Conservation (phyloP, 176 grass and related monocot genomes). For the Phyllostachys edulis region DNA sequence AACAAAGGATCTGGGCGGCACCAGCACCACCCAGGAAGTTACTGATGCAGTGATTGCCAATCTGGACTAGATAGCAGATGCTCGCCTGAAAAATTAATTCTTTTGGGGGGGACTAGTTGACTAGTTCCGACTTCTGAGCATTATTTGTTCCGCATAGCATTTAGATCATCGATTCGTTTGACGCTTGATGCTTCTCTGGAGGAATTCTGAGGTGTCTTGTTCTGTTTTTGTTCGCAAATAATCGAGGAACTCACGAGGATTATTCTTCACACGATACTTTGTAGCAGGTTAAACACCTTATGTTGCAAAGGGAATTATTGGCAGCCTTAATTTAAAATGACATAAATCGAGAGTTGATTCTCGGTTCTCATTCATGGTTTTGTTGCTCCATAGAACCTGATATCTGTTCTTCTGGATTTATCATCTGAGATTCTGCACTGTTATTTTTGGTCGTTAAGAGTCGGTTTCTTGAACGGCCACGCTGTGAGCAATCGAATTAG, state of each 20-base stretch:
- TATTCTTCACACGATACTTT: constrained; percentile 8
- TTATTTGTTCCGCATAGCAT: constrained; percentile 36
- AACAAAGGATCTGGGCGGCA: constrained; percentile 86
- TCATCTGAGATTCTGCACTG: neutral
- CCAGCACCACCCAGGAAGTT: constrained; percentile 83
- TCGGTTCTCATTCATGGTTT: neutral
- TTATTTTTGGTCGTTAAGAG: neutral
- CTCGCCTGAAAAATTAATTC: constrained; percentile 30
- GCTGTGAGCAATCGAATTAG: too few relatives aligned
- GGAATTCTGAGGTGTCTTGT: neutral
- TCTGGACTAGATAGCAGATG: constrained; percentile 50
- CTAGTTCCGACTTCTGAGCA: constrained; percentile 26
- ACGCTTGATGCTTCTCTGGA: neutral
- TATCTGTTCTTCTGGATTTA: neutral
- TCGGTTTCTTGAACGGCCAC: neutral
- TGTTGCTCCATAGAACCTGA: neutral
- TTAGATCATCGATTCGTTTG: constrained; percentile 39
- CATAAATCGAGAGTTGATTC: neutral
- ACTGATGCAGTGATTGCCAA: constrained; percentile 76
- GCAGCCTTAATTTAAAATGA: constrained; percentile 8
- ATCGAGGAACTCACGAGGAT: constrained; percentile 33
- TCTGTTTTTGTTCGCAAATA: constrained; percentile 47
- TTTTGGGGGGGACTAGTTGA: constrained; percentile 28
- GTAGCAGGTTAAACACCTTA: constrained; percentile 34
- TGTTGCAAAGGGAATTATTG: constrained; percentile 20